Base-by-base conservation (phyloP, 164 flowering plant genomes). In the Umbellularia californica region DNA sequence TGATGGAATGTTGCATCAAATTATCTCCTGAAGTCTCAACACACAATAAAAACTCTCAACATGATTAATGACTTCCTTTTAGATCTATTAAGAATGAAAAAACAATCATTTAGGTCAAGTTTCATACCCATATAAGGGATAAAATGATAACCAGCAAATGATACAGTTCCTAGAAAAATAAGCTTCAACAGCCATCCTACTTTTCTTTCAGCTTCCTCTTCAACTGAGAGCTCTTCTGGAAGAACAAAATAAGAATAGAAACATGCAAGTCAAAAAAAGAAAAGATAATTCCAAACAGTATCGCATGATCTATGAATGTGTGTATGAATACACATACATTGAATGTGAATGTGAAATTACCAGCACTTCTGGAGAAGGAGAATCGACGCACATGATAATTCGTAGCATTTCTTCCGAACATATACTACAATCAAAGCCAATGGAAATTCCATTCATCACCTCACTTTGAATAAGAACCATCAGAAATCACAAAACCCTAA, bases 111-210 rank as follows among this genome's bases (percentile, higher is more conserved):
- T 27, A 30, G 20, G 62, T 28, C 3, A 30, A 58, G 58, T n/a
- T 14, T 22, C 65, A 65, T 87, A 93, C 97, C 98, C 90, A 95
- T 77, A 85, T 92, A 95, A 7, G 97, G 99, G 69, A 95, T 86
- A 74, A 95, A 82, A 69, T 92, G 90, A 78, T 89, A 93, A 75
- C 73, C 96, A 77, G 88, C 81, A 75, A 27, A 71, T 19, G 88
- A 68, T 27, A 95, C 96, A 76, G 97, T 90, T 75, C 97, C 99
- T 50, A 86, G 90, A 86, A 90, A 95, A 55, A 93, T 19, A 41
- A 89, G 74, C 71, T 95, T 95, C 85, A 93, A 81, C 4, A 93
- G 62, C 98, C 92, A 95, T 75, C 99, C 98, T 19, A 93, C 80
- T 79, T 92, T 93, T 75, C 87, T 90, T 78, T 95, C 96, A 70